Evolutionary conservation across 768 basidiomycete species (phyloP).

Genomic region (Chalciporus pseudorubinellus): DNA sequence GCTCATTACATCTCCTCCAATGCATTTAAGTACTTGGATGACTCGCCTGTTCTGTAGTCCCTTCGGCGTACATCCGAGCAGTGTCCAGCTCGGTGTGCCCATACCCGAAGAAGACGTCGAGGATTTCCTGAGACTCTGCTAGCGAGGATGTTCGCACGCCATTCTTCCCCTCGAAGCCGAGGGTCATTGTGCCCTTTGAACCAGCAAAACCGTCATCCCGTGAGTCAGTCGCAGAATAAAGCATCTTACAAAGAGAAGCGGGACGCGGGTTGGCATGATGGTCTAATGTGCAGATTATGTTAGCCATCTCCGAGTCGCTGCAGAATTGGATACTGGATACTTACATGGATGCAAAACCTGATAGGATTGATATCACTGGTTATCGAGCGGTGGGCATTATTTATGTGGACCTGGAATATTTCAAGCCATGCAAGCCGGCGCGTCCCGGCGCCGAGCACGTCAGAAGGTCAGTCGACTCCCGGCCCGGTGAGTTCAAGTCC

Average conservation of each 20-base stretch:
- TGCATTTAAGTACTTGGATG: not conserved
- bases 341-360: not conserved
- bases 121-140: constrained; percentile 41
- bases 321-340: not conserved
- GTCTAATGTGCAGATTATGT: not conserved
- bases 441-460: too few relatives aligned
- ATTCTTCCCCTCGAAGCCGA: constrained; percentile 42
- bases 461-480: too few relatives aligned
- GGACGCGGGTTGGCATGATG: constrained; percentile 27
- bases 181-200: constrained; percentile 47
- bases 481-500: too few relatives aligned
- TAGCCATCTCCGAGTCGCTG: not conserved
- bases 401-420: too few relatives aligned
- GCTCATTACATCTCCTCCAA: not conserved
- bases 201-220: not conserved
- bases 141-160: constrained; percentile 38
- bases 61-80: constrained; percentile 47
- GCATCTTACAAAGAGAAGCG: constrained; percentile 25
- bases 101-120: constrained; percentile 42
- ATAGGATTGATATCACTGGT: not conserved
- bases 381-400: too few relatives aligned
- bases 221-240: not conserved
- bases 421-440: too few relatives aligned
- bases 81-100: constrained; percentile 51
- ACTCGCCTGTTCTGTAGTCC: constrained; percentile 53